These are phyloP conservation scores for Ettlia oleoabundans DNA, from an alignment of 139 green algal genomes.

Conservation along the genomic window DNA sequence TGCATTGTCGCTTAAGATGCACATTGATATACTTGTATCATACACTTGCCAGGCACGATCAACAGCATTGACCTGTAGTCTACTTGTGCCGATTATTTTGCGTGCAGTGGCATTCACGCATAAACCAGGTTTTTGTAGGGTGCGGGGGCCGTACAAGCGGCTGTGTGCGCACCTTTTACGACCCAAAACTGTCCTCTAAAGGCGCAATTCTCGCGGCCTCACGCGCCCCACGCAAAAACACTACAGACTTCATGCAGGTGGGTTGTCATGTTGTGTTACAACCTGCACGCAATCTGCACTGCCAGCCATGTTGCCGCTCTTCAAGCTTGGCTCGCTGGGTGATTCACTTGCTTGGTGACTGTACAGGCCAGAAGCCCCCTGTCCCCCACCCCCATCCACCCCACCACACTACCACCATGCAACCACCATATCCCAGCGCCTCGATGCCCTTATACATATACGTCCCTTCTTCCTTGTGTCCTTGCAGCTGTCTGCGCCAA, in stretches of 20 bases:
- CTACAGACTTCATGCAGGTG: slow-evolving; percentile 16
- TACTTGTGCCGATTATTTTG: slow-evolving; percentile 20
- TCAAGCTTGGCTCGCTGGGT: not conserved
- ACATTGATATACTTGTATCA: no score
- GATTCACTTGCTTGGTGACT: no score
- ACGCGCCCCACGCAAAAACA: slow-evolving; percentile 51
- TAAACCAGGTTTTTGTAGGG: slow-evolving; percentile 97
- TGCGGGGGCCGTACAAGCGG: slow-evolving; percentile 67
- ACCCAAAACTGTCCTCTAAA: slow-evolving; percentile 69
- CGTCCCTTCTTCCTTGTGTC: no score
- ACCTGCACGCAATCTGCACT: no score
- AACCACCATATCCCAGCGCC: no score
- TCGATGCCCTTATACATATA: no score
- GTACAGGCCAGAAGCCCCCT: no score
- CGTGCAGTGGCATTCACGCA: slow-evolving; percentile 79
- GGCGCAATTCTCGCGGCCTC: slow-evolving; percentile 78
- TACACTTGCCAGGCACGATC: no score
- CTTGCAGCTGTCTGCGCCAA: slow-evolving; percentile 55
- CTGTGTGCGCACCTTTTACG: slow-evolving; percentile 80
- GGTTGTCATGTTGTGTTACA: not conserved
- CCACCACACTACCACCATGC: no score
- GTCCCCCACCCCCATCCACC: no score
- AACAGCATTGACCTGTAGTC: not conserved
- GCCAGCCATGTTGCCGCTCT: no score
- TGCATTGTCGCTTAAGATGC: no score